phyloP scores from a whole-genome alignment of 345 rosid genomes.

The Salix caprea region DNA sequence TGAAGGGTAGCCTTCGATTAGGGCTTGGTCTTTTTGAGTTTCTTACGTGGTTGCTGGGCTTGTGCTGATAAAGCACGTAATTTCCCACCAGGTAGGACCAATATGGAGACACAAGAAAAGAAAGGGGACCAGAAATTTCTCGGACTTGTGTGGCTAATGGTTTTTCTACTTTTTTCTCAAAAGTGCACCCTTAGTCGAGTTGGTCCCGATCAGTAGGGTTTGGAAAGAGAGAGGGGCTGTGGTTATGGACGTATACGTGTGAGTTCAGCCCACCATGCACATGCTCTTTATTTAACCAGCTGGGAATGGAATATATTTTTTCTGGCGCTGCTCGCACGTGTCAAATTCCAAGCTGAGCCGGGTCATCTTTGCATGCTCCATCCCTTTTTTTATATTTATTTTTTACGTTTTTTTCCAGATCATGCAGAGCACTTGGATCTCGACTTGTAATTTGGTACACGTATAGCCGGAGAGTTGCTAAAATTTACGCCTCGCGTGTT shows the following conservation, averaged over 20 bases:
- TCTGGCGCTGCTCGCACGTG: neutral
- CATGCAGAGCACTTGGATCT: neutral
- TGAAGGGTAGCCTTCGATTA: neutral
- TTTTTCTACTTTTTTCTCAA: neutral
- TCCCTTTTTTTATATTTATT: neutral
- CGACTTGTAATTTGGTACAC: neutral
- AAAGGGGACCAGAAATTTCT: neutral
- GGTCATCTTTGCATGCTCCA: neutral
- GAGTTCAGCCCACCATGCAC: neutral
- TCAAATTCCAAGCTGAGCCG: neutral
- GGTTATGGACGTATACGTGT: neutral
- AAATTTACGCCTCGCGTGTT: neutral
- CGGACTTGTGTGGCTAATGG: neutral
- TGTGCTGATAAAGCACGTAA: neutral
- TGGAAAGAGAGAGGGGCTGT: conserved; percentile 6
- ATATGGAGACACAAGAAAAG: neutral
- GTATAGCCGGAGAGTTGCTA: neutral
- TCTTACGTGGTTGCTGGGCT: conserved; percentile 1
- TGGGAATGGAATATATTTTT: too few relatives aligned
- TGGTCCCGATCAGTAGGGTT: conserved; percentile 15
- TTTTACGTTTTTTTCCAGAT: neutral
- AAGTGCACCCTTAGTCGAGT: conserved; percentile 6
- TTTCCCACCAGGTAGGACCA: neutral
- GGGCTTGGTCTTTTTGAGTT: neutral
- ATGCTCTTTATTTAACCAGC: too few relatives aligned